Percentiles rank a stretch among this genome's conserved stretches.
Conservation (phyloP, 345 rosid genomes). For the Eutrema heterophyllum region DNA sequence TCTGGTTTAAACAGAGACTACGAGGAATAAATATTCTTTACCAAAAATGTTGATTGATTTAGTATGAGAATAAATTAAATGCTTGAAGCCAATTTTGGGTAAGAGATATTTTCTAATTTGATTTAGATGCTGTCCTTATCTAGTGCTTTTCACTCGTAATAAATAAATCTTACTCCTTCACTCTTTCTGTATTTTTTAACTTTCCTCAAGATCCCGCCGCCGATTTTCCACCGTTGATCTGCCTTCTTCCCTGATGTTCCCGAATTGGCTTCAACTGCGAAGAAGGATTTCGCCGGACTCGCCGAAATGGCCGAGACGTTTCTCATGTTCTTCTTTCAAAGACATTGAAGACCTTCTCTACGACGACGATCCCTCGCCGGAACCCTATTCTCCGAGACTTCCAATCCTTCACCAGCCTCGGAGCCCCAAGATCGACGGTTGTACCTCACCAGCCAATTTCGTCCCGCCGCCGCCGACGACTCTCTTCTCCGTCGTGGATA, state of each 20-base stretch:
- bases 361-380: not conserved
- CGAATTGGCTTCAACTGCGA: conserved; percentile 40
- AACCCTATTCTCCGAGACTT: conserved; percentile 25
- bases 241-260: conserved; percentile 34
- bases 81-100: not conserved
- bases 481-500: conserved; percentile 3
- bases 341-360: conserved; percentile 39
- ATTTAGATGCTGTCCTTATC: not conserved
- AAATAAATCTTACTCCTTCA: not conserved
- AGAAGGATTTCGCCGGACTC: not conserved
- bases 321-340: conserved; percentile 55
- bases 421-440: conserved; percentile 29
- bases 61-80: not conserved
- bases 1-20: too few relatives aligned
- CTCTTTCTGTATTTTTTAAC: not conserved
- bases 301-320: conserved; percentile 23
- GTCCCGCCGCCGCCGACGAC: not conserved
- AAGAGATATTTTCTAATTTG: not conserved
- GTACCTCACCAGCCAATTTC: conserved; percentile 32
- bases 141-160: not conserved
- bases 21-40: too few relatives aligned
- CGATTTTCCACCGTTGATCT: not conserved
- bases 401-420: conserved; percentile 67
- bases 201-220: not conserved
- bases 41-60: not conserved